Conservation (phyloP, 495 filamentous ascomycete genomes). For the Aspergillus coremiiformis region DNA sequence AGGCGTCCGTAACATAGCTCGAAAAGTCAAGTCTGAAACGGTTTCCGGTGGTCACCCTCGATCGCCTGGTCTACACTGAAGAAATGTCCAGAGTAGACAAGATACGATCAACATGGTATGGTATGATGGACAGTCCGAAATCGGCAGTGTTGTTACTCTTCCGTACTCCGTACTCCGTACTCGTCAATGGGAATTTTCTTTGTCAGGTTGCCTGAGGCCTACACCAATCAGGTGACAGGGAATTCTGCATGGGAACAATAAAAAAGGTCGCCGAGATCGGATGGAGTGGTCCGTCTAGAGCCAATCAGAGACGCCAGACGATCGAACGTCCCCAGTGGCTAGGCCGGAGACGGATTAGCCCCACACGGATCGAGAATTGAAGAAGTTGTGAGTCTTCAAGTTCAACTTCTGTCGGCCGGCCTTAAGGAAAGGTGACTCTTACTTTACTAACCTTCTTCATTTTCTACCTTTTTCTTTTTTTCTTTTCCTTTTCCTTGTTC, state of each 20-base stretch:
- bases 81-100: too few relatives aligned
- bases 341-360: slow-evolving; percentile 2
- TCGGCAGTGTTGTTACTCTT: too few relatives aligned
- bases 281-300: slow-evolving; percentile 14
- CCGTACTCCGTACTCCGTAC: too few relatives aligned
- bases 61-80: too few relatives aligned
- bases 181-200: too few relatives aligned
- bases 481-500: slow-evolving; percentile 13
- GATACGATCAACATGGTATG: too few relatives aligned
- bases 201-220: neutral
- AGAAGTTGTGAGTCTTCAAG: too few relatives aligned
- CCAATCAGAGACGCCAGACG: slow-evolving; percentile 28
- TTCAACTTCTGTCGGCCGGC: slow-evolving; percentile 10
- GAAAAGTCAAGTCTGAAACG: too few relatives aligned
- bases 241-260: too few relatives aligned
- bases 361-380: slow-evolving; percentile 7
- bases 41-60: too few relatives aligned
- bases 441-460: slow-evolving; percentile 14
- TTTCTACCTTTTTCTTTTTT: slow-evolving; percentile 23
- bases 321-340: slow-evolving; percentile 20
- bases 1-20: too few relatives aligned
- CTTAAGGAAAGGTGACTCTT: slow-evolving; percentile 14
- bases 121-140: too few relatives aligned
- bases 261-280: slow-evolving; percentile 25
- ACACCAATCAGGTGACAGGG: slow-evolving; percentile 1